Conservation (phyloP, 768 basidiomycete species). For the Rhodotorula graminis region DNA sequence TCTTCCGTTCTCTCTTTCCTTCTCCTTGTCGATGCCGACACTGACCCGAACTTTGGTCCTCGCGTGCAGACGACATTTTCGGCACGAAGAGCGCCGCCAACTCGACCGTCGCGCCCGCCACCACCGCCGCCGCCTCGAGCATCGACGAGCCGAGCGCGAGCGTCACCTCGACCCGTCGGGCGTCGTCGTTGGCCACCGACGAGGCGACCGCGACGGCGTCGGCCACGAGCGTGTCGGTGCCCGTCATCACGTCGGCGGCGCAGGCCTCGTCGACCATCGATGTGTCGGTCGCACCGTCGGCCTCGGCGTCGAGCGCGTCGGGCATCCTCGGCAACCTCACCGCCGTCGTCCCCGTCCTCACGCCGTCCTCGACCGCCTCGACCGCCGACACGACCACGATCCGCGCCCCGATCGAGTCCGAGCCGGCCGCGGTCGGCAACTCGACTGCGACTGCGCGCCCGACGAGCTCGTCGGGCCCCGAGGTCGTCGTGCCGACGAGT, state of each 20-base stretch:
- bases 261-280: background rate
- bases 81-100: background rate
- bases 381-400: background rate
- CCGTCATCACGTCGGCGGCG: background rate
- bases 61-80: background rate
- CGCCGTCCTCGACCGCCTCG: background rate
- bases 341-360: background rate
- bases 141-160: no score
- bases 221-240: background rate
- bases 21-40: slow-evolving; percentile 37
- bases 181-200: background rate
- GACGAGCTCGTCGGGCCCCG: background rate
- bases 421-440: background rate
- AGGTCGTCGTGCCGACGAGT: background rate
- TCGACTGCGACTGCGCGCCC: no score
- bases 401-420: background rate
- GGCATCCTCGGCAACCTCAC: background rate
- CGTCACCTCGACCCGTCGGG: no score
- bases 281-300: background rate
- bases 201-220: background rate
- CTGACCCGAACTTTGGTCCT: slow-evolving; percentile 15
- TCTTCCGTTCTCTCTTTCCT: background rate
- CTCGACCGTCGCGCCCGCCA: background rate
- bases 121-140: no score
- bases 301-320: background rate